Conservation (phyloP, 2,329 filamentous ascomycete genomes). For the Fusarium nisikadoi region DNA sequence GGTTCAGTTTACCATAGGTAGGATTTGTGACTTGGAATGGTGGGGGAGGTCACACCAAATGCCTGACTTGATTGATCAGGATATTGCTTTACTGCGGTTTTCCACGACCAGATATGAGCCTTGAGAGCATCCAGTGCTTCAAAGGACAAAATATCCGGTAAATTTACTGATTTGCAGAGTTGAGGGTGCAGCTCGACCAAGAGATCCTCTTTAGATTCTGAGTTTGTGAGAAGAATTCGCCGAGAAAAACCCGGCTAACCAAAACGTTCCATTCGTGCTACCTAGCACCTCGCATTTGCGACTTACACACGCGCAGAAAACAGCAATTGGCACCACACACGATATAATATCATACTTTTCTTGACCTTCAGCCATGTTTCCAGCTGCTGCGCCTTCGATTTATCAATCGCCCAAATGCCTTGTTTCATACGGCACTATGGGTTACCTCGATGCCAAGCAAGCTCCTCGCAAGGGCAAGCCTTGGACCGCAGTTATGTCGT, state of each 20-base stretch:
- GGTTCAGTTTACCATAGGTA: neutral
- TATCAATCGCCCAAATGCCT: conserved; percentile 75
- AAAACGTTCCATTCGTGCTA: neutral
- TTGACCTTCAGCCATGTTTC: conserved; percentile 54
- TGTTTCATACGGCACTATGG: conserved; percentile 75
- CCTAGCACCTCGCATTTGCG: neutral
- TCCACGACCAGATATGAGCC: neutral
- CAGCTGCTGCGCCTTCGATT: conserved; percentile 56
- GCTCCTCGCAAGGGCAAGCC: conserved; percentile 79
- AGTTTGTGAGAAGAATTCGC: conserved; percentile 36
- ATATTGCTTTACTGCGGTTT: neutral
- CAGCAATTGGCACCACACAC: neutral
- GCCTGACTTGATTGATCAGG: neutral
- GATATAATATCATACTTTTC: neutral
- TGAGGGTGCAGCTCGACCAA: conserved; percentile 10
- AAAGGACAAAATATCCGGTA: neutral
- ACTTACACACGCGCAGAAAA: conserved; percentile 9
- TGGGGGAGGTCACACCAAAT: conserved; percentile 16
- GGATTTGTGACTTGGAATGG: conserved; percentile 7
- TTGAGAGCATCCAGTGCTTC: neutral
- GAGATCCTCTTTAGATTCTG: conserved; percentile 69
- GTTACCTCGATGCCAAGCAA: conserved; percentile 76
- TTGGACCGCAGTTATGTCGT: conserved; percentile 74
- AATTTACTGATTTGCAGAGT: conserved; percentile 1
- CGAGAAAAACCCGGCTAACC: conserved; percentile 44